Evolutionary conservation across 2,329 filamentous ascomycete species (phyloP).

Genomic region (Ascochyta pisi): DNA sequence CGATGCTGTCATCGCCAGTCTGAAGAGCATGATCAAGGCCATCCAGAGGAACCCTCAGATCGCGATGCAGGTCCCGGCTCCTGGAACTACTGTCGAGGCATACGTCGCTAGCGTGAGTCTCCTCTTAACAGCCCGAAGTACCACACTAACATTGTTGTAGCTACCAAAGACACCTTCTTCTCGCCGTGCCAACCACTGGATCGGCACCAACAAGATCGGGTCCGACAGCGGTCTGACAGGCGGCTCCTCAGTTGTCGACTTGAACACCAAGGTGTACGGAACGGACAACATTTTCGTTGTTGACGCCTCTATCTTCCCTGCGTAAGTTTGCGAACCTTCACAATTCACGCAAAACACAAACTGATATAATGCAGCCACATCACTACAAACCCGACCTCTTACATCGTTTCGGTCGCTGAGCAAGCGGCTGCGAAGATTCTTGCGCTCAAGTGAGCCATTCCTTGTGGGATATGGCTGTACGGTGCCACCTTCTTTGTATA

Average conservation of each 20-base stretch:
- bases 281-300: slow-evolving; percentile 56
- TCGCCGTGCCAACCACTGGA: slow-evolving; percentile 57
- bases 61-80: slow-evolving; percentile 61
- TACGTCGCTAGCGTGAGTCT: slow-evolving; percentile 57
- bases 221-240: slow-evolving; percentile 52
- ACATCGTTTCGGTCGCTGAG: slow-evolving; percentile 47
- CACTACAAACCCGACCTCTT: slow-evolving; percentile 48
- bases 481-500: slow-evolving; percentile 11
- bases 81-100: slow-evolving; percentile 60
- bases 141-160: slow-evolving; percentile 10
- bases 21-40: slow-evolving; percentile 65
- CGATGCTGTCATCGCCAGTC: slow-evolving; percentile 68
- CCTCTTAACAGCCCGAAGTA: not conserved
- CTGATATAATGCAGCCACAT: slow-evolving; percentile 38
- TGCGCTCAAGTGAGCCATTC: slow-evolving; percentile 25
- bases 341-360: not conserved
- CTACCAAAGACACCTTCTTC: slow-evolving; percentile 48
- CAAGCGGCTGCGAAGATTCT: slow-evolving; percentile 50
- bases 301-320: slow-evolving; percentile 56
- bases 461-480: not conserved
- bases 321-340: slow-evolving; percentile 26
- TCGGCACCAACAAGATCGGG: slow-evolving; percentile 64
- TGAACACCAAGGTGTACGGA: slow-evolving; percentile 58
- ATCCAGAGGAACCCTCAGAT: slow-evolving; percentile 63
- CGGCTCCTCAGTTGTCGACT: slow-evolving; percentile 57